Base-by-base conservation (phyloP, 306 rosid genomes). In the Acacia acuminata region DNA sequence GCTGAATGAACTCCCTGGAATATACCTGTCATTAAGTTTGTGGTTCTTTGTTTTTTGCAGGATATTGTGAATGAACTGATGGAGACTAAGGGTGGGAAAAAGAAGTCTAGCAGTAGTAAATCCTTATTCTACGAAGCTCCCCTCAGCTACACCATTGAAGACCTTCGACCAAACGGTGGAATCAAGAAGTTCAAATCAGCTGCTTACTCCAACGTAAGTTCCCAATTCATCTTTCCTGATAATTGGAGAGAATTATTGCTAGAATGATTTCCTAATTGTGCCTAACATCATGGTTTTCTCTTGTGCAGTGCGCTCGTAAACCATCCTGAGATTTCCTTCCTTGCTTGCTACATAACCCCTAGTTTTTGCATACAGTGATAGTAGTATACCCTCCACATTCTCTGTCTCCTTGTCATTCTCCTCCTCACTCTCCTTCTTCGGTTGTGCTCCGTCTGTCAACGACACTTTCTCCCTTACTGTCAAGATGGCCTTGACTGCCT, bases 121-220 rank as follows among this genome's bases (percentile, higher is more conserved):
- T 88, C 94, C 75, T 87, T 84, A 24, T 84, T 81, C 45, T 96
- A 93, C 89, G 99, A 96, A 92, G 97, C 97, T 83, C 99, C 99
- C 79, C 98, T 96, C 34, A 98, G 85, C 44, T 96, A 96, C 89
- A 92, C 87, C 96, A 96, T 90, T 87, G 99, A 96, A 93, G 99
- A 96, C 92, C 79, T 96, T 71, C 89, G 98, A 58, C 99, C 99
- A 25, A 80, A 91, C 93, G 98, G 98, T 89, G 99, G 99, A 88
- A 92, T 93, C 92, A 90, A 91, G 93, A 96, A 96, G 51, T 96
- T 90, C 98, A 82, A 94, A 96, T 90, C 98, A 10, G 93, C 99
- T 96, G 99, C 97, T 36, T 96, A 96, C 98, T 96, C 99, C 82
- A 96, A 96, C 97, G 99, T 95, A 67, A 81, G 90, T 80, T 67